Conservation (phyloP, 148 eudicot genomes). For the Gaultheria prostrata region DNA sequence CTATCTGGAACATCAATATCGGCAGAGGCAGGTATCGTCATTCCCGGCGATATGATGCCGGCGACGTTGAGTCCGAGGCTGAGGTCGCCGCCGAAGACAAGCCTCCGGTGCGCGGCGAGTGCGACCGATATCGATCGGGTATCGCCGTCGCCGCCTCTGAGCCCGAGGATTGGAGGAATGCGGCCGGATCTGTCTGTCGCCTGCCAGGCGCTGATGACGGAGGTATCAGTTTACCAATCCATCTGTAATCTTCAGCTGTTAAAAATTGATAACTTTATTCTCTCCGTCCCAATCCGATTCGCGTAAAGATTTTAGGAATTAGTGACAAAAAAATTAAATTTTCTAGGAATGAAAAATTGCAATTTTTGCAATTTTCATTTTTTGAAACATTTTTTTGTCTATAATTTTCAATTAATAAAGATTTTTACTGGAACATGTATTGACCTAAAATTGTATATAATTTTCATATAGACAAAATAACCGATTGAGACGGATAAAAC, state of each 20-base stretch:
- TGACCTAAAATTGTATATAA: too few species aligned
- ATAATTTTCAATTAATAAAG: too few species aligned
- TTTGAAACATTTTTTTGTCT: too few species aligned
- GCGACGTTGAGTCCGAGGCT: constrained; percentile 27
- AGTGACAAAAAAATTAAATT: too few species aligned
- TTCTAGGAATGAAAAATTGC: too few species aligned
- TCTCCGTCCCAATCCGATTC: too few species aligned
- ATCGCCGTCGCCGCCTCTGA: constrained; percentile 58
- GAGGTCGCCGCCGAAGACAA: constrained; percentile 42
- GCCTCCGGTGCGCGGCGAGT: constrained; percentile 19
- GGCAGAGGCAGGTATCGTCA: constrained; percentile 18
- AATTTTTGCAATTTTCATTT: too few species aligned
- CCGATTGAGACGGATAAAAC: too few species aligned
- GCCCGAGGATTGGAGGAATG: constrained; percentile 39
- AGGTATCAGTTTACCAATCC: not conserved
- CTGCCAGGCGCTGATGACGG: constrained; percentile 47
- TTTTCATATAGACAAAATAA: too few species aligned
- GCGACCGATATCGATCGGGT: constrained; percentile 28
- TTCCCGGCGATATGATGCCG: constrained; percentile 14
- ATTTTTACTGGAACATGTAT: too few species aligned
- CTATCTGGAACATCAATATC: constrained; percentile 50
- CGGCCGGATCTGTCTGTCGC: constrained; percentile 52
- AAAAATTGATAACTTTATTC: not conserved
- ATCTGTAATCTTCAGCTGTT: too few species aligned
- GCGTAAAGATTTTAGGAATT: too few species aligned